Evolutionary conservation across 2,329 filamentous ascomycete genomes (phyloP).

Genomic region (Orbilia blumenaviensis): DNA sequence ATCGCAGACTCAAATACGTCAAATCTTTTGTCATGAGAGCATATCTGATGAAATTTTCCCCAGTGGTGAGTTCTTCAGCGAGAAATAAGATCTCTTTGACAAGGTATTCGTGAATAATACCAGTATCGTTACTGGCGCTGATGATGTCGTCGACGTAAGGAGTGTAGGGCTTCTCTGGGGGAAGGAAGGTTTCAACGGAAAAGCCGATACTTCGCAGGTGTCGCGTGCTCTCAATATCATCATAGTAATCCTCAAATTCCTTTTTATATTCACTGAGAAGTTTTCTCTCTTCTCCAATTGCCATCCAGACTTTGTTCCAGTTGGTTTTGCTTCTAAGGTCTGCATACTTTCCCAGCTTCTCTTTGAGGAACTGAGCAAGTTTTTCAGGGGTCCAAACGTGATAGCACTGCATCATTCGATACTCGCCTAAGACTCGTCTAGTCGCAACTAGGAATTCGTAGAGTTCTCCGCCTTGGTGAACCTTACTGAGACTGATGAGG

Average conservation of each 20-base stretch:
- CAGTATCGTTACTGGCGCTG: constrained; percentile 28
- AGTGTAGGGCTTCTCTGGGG: constrained; percentile 21
- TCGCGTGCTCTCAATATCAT: not conserved
- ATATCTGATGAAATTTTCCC: constrained; percentile 6
- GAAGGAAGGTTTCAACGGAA: not conserved
- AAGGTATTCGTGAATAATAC: constrained; percentile 11
- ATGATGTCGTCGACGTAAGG: constrained; percentile 44
- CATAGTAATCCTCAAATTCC: not conserved
- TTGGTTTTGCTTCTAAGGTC: not conserved
- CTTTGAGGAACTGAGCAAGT: not conserved
- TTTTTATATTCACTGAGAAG: not conserved
- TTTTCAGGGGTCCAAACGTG: not conserved
- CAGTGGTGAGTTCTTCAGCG: constrained; percentile 8
- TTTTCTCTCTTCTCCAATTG: not conserved
- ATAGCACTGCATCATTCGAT: constrained; percentile 19
- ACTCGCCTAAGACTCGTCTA: constrained; percentile 15
- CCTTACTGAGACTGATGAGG: constrained; percentile 27
- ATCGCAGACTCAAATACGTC: not conserved
- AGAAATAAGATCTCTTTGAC: constrained; percentile 19
- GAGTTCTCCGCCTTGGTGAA: constrained; percentile 37
- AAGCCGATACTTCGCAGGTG: not conserved
- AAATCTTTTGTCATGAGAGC: not conserved
- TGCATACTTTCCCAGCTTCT: constrained; percentile 8
- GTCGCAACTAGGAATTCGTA: constrained; percentile 34
- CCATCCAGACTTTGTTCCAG: constrained; percentile 6